Percentiles rank a stretch among this genome's conserved stretches.
phyloP scores from a whole-genome alignment of 2,329 filamentous ascomycete species.

The Fusarium concolor region DNA sequence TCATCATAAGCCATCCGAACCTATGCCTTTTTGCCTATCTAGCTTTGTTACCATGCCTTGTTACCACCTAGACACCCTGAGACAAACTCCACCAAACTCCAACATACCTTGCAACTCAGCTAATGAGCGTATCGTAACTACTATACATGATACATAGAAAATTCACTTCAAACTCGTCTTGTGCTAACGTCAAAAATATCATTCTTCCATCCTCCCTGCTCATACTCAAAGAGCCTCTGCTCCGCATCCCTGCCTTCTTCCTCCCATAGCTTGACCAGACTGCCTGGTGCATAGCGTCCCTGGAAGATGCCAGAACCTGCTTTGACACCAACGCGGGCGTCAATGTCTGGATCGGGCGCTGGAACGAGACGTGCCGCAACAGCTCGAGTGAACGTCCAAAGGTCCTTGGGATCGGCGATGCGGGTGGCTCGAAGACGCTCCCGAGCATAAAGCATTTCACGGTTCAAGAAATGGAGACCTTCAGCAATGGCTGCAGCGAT shows the following conservation, averaged over 20 bases:
- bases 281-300: slow-evolving; percentile 88
- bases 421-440: slow-evolving; percentile 88
- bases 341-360: slow-evolving; percentile 79
- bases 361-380: slow-evolving; percentile 81
- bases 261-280: slow-evolving; percentile 89
- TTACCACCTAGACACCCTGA: background rate
- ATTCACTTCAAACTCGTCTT: slow-evolving; percentile 36
- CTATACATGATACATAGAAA: slow-evolving; percentile 4
- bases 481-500: slow-evolving; percentile 78
- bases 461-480: slow-evolving; percentile 78
- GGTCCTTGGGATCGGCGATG: slow-evolving; percentile 81
- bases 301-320: slow-evolving; percentile 74
- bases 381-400: slow-evolving; percentile 85
- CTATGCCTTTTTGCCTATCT: slow-evolving; percentile 17
- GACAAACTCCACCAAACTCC: slow-evolving; percentile 33
- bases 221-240: slow-evolving; percentile 80
- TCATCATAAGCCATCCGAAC: slow-evolving; percentile 19
- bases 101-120: slow-evolving; percentile 15
- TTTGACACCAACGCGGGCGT: slow-evolving; percentile 77
- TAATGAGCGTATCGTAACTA: slow-evolving; percentile 25
- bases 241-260: slow-evolving; percentile 77
- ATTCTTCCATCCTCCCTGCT: slow-evolving; percentile 82
- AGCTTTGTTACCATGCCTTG: background rate
- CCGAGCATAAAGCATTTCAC: slow-evolving; percentile 86
- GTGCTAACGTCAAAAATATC: slow-evolving; percentile 75